These are phyloP conservation scores for Ploettnerulaceae sp. DNA, from an alignment of 2,329 filamentous ascomycete species.

Conservation along the genomic window DNA sequence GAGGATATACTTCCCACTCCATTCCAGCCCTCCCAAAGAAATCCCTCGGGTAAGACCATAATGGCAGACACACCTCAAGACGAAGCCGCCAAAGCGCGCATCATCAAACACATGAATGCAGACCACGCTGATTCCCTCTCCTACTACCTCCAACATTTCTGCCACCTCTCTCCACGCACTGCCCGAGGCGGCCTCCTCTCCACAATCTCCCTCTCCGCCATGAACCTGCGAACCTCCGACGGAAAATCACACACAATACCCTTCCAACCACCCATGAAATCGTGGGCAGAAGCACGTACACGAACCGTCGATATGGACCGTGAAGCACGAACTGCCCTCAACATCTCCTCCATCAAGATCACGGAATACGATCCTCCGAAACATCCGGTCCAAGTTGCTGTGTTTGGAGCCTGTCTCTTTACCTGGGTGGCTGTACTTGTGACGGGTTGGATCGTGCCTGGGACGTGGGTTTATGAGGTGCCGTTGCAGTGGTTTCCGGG, in stretches of 20 bases:
- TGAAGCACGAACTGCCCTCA: slow-evolving; percentile 54
- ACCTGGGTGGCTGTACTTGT: slow-evolving; percentile 49
- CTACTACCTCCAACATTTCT: slow-evolving; percentile 73
- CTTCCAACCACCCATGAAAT: slow-evolving; percentile 65
- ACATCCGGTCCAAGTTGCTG: slow-evolving; percentile 41
- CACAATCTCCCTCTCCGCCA: slow-evolving; percentile 58
- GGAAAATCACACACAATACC: slow-evolving; percentile 49
- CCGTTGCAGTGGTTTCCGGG: slow-evolving; percentile 50
- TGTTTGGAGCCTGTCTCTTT: slow-evolving; percentile 50
- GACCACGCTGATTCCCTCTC: slow-evolving; percentile 72
- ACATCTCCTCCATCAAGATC: slow-evolving; percentile 43
- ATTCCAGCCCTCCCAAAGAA: no score
- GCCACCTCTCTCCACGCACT: slow-evolving; percentile 48
- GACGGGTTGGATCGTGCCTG: slow-evolving; percentile 48
- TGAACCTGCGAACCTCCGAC: slow-evolving; percentile 54
- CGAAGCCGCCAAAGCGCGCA: slow-evolving; percentile 50
- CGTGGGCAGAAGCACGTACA: slow-evolving; percentile 61
- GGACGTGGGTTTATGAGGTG: slow-evolving; percentile 44
- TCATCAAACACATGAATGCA: slow-evolving; percentile 81
- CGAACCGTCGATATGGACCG: slow-evolving; percentile 70
- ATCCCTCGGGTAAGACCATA: no score
- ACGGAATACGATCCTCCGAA: slow-evolving; percentile 35
- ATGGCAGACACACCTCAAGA: slow-evolving; percentile 33
- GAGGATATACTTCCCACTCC: neutral
- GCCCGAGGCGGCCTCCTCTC: slow-evolving; percentile 56